Evolutionary conservation across 2,329 filamentous ascomycete genomes (phyloP).

Genomic region (Dactylellina haptotyla): DNA sequence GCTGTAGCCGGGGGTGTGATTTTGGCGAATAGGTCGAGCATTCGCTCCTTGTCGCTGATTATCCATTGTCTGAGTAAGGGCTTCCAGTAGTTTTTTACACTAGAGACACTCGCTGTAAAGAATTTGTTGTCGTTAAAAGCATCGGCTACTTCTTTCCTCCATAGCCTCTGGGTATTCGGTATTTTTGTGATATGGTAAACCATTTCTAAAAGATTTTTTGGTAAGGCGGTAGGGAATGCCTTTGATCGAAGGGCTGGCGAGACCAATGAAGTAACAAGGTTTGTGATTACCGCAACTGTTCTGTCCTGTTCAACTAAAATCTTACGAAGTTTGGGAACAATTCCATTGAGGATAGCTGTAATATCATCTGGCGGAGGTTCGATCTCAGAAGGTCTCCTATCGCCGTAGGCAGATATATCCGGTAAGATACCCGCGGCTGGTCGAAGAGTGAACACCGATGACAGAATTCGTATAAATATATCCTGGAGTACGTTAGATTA

Average conservation of each 20-base stretch:
- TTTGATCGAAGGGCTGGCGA: slow-evolving; percentile 84
- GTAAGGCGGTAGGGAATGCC: slow-evolving; percentile 85
- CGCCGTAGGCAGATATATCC: slow-evolving; percentile 59
- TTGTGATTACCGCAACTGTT: slow-evolving; percentile 78
- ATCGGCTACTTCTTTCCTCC: slow-evolving; percentile 91
- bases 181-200: slow-evolving; percentile 80
- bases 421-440: slow-evolving; percentile 73
- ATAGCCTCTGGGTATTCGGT: slow-evolving; percentile 82
- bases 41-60: slow-evolving; percentile 84
- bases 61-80: slow-evolving; percentile 85
- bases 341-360: slow-evolving; percentile 78
- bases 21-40: slow-evolving; percentile 81
- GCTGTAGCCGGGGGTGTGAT: slow-evolving; percentile 88
- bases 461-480: slow-evolving; percentile 84
- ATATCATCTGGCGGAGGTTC: slow-evolving; percentile 75
- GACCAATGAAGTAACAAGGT: slow-evolving; percentile 84
- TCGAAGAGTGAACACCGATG: slow-evolving; percentile 92
- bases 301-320: slow-evolving; percentile 88
- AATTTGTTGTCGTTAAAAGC: slow-evolving; percentile 91
- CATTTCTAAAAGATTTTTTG: slow-evolving; percentile 75
- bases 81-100: slow-evolving; percentile 81
- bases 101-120: slow-evolving; percentile 74
- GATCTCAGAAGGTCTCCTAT: slow-evolving; percentile 62
- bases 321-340: slow-evolving; percentile 81
- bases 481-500: slow-evolving; percentile 70